Conservation (phyloP, 2,329 filamentous ascomycete genomes). For the Penicillium janthinellum region DNA sequence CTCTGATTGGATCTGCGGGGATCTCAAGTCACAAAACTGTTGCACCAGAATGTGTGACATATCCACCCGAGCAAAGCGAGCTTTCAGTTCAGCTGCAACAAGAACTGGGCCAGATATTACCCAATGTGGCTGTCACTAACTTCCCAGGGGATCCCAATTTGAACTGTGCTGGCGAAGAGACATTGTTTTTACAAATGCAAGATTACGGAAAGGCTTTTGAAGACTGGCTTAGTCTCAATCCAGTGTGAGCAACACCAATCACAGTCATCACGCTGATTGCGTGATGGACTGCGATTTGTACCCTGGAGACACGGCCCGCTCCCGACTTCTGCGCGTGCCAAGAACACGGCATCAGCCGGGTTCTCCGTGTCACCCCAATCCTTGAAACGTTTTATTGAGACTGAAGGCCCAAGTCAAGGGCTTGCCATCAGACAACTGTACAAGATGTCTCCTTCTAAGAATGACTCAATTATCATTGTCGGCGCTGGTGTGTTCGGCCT, state of each 20-base stretch:
- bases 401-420: not conserved
- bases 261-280: not conserved
- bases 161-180: slow-evolving; percentile 22
- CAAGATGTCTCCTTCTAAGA: slow-evolving; percentile 28
- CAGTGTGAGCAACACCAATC: slow-evolving; percentile 5
- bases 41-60: slow-evolving; percentile 37
- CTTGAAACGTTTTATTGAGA: not conserved
- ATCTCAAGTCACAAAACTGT: slow-evolving; percentile 44
- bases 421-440: not conserved
- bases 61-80: slow-evolving; percentile 36
- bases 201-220: slow-evolving; percentile 42
- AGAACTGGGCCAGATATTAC: slow-evolving; percentile 6
- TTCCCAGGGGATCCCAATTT: slow-evolving; percentile 8
- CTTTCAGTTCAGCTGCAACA: slow-evolving; percentile 9
- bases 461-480: slow-evolving; percentile 60
- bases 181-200: slow-evolving; percentile 37
- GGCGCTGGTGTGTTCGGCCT: slow-evolving; percentile 25
- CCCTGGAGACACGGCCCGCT: slow-evolving; percentile 20
- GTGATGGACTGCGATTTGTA: not conserved
- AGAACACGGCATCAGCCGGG: not conserved
- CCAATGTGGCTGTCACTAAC: slow-evolving; percentile 10
- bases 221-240: slow-evolving; percentile 36
- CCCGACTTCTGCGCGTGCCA: slow-evolving; percentile 12
- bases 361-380: not conserved
- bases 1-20: slow-evolving; percentile 43